These are phyloP conservation scores for Clavispora vitiphila DNA, from an alignment of 805 yeast genomes.

Conservation along the genomic window DNA sequence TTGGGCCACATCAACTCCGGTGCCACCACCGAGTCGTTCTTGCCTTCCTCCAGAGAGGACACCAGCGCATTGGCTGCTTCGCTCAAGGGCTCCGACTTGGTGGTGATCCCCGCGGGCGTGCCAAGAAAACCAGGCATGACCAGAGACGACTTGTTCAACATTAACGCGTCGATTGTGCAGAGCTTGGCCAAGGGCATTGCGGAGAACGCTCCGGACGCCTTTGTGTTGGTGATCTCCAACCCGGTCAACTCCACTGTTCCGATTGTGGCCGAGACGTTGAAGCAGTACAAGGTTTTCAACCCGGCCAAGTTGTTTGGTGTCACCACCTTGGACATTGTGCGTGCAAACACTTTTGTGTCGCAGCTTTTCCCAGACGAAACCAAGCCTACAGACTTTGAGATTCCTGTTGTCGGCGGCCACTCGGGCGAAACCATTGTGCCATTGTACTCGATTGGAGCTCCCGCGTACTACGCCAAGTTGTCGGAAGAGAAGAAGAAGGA, in stretches of 20 bases:
- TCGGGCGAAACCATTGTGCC: conserved; percentile 95
- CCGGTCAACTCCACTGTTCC: conserved; percentile 95
- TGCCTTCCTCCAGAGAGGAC: conserved; percentile 52
- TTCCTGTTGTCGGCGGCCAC: conserved; percentile 90
- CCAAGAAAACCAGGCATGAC: conserved; percentile 96
- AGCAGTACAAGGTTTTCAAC: conserved; percentile 61
- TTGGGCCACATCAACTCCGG: conserved; percentile 76
- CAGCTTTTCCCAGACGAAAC: conserved; percentile 42
- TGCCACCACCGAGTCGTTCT: conserved; percentile 52
- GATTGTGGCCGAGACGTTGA: conserved; percentile 74
- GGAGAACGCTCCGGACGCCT: conserved; percentile 64
- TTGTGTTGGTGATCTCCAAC: conserved; percentile 79
- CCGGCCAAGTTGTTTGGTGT: conserved; percentile 80
- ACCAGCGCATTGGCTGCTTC: conserved; percentile 42
- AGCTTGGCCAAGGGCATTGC: conserved; percentile 75
- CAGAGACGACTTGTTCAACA: conserved; percentile 80
- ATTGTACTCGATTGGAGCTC: conserved; percentile 50
- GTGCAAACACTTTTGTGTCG: conserved; percentile 78
- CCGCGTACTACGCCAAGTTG: conserved; percentile 31
- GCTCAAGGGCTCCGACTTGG: conserved; percentile 43
- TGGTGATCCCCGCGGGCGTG: conserved; percentile 76
- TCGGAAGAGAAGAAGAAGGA: conserved; percentile 28
- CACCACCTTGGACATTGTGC: conserved; percentile 80
- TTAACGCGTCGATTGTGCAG: conserved; percentile 76
- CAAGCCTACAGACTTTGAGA: conserved; percentile 48